Conservation (phyloP, 352 stramenopile genomes). For the Phytophthora litchii region DNA sequence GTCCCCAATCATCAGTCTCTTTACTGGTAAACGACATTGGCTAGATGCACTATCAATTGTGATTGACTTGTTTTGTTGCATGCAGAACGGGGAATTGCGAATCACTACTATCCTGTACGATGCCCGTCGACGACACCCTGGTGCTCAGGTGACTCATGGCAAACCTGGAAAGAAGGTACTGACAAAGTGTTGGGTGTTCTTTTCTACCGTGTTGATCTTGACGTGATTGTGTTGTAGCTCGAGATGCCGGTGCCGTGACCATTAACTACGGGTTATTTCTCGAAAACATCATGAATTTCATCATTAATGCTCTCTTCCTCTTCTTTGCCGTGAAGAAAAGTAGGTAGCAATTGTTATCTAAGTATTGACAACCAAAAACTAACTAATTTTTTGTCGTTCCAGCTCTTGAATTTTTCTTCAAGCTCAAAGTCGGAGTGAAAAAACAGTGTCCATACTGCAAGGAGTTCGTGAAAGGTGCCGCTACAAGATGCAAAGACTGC, state of each 20-base stretch:
- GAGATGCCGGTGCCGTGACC: slow-evolving; percentile 61
- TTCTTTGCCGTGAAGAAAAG: slow-evolving; percentile 79
- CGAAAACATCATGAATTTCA: slow-evolving; percentile 77
- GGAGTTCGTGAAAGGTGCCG: slow-evolving; percentile 68
- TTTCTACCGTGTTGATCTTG: background rate
- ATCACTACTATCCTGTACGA: slow-evolving; percentile 64
- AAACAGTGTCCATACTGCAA: slow-evolving; percentile 73
- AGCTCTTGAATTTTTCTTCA: slow-evolving; percentile 67
- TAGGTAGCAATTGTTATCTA: slow-evolving; percentile 12
- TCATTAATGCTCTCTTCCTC: slow-evolving; percentile 75
- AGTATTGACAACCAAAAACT: background rate
- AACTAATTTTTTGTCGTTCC: background rate
- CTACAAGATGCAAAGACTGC: slow-evolving; percentile 47
- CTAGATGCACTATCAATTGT: background rate
- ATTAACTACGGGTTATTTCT: slow-evolving; percentile 75
- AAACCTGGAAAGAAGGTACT: slow-evolving; percentile 67
- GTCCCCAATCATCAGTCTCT: slow-evolving; percentile 69
- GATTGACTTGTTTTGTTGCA: background rate
- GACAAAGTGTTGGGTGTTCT: background rate
- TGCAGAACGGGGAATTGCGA: slow-evolving; percentile 62
- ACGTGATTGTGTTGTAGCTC: slow-evolving; percentile 34
- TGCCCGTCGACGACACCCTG: slow-evolving; percentile 39
- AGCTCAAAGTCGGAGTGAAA: slow-evolving; percentile 65
- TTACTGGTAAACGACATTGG: slow-evolving; percentile 40
- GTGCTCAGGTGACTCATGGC: slow-evolving; percentile 61